phyloP scores from a whole-genome alignment of 441 rosid genomes.

The Bruguiera hainesii region DNA sequence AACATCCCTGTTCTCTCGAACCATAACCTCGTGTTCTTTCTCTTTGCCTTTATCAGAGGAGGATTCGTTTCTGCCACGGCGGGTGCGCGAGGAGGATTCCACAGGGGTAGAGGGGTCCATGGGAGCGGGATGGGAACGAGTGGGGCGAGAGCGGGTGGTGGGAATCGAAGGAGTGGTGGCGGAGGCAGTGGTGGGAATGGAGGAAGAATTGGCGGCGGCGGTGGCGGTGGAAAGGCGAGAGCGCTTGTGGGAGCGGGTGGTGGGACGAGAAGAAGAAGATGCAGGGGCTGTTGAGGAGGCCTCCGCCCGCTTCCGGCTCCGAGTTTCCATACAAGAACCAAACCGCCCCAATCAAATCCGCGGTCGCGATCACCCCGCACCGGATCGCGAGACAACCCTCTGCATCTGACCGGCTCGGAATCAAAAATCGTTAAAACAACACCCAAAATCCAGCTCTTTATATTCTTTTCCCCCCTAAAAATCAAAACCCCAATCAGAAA shows the following conservation, averaged over 20 bases:
- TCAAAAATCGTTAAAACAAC: neutral
- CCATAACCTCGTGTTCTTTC: slow-evolving; percentile 79
- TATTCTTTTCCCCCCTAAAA: too few species aligned
- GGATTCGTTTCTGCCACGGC: slow-evolving; percentile 39
- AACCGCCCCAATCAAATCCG: slow-evolving; percentile 32
- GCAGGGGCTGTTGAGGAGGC: slow-evolving; percentile 99
- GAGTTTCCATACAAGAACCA: slow-evolving; percentile 99
- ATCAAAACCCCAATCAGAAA: neutral
- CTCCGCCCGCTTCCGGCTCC: slow-evolving; percentile 99
- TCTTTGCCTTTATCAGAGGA: slow-evolving; percentile 91
- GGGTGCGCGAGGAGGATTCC: slow-evolving; percentile 53
- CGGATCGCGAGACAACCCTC: slow-evolving; percentile 39
- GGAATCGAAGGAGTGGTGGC: slow-evolving; percentile 26
- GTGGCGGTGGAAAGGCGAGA: slow-evolving; percentile 51
- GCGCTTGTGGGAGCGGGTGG: slow-evolving; percentile 81
- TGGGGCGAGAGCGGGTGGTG: slow-evolving; percentile 24
- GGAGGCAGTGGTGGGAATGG: slow-evolving; percentile 26
- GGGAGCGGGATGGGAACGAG: slow-evolving; percentile 25
- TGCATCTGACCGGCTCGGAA: slow-evolving; percentile 14
- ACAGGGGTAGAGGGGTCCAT: slow-evolving; percentile 63
- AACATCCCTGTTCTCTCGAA: slow-evolving; percentile 41
- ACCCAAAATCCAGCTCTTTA: neutral
- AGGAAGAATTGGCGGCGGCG: slow-evolving; percentile 15
- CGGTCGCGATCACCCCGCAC: slow-evolving; percentile 45
- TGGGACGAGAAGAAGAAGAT: slow-evolving; percentile 67